phyloP scores from a whole-genome alignment of 2,329 filamentous ascomycete species.

The Xylaria sp. region DNA sequence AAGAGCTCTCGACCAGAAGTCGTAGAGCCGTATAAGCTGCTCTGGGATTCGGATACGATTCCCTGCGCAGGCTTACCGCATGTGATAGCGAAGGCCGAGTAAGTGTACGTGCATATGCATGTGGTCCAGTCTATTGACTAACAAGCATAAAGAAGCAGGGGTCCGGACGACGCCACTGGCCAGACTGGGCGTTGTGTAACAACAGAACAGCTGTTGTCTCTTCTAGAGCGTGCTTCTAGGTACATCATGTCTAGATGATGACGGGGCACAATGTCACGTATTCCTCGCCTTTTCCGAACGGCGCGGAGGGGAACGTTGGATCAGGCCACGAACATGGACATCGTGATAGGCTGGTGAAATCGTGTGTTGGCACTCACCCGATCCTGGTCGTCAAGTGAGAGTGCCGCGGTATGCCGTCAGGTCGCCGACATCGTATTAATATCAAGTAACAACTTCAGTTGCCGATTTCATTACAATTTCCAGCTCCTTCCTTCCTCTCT shows the following conservation, averaged over 20 bases:
- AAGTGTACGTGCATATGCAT: conserved; percentile 34
- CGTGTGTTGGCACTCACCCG: conserved; percentile 25
- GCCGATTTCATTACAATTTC: not conserved
- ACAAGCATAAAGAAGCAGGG: conserved; percentile 34
- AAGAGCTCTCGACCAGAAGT: conserved; percentile 15
- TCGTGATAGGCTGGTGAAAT: not conserved
- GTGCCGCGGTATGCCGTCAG: conserved; percentile 6
- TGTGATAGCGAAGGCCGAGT: conserved; percentile 30
- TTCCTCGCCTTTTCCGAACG: conserved; percentile 19
- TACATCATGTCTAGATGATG: not conserved
- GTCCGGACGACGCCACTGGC: conserved; percentile 33
- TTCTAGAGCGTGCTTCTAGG: conserved; percentile 24
- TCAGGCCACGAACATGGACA: conserved; percentile 12
- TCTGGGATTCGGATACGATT: conserved; percentile 32
- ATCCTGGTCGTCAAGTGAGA: conserved; percentile 12
- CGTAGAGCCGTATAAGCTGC: conserved; percentile 1
- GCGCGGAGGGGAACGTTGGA: conserved; percentile 11
- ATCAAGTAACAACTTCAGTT: conserved; percentile 9
- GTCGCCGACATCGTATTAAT: conserved; percentile 12
- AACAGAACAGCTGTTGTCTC: conserved; percentile 24
- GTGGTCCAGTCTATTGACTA: conserved; percentile 37
- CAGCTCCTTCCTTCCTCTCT: not conserved
- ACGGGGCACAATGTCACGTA: conserved; percentile 5
- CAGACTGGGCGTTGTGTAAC: conserved; percentile 31
- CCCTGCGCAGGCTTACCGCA: conserved; percentile 20